Base-by-base conservation (phyloP, 2,329 filamentous ascomycete species). In the Nemania sp. region DNA sequence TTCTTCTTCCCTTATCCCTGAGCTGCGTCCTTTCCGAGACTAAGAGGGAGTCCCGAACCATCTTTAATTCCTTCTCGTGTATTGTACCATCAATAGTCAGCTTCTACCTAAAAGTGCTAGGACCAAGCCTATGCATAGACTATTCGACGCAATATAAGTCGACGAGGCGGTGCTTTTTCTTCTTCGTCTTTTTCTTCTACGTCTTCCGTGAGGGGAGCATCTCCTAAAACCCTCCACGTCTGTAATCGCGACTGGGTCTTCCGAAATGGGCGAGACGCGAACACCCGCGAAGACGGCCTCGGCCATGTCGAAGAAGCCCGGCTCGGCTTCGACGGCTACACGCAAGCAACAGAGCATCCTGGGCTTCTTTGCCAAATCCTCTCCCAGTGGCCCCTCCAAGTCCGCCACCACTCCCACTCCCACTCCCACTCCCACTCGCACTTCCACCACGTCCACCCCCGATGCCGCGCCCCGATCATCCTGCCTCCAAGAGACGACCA, bases 341-440 rank as follows among this genome's bases (percentile, higher is more conserved):
- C 87, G 87, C 71, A 87, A 85, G 69, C 88, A 90, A 67, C 88
- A 91, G 73, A 90, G 88, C 54, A 92, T 95, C 61, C 79, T 92
- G 37, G 89, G 90, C 45, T 95, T 95, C 81, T 94, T 94, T 71
- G 83, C 88, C 67, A 92, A 90, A 73, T 77, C 81, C 2, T 65
- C 62, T 18, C 56, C 62, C 12, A 54, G 0, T 7, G 59, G 62
- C 66, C 77, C 43, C 62, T 53, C 59, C 68, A 47, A 70, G 25
- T 29, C 25, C 25, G 7, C 25, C 25, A 29, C 3, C 5, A 65
- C 65, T 39, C 67, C 74, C 52, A 64, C 67, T 39, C 67, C 74
- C 52, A 64, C 67, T 45, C 20, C 57, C 21, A 25, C 57, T n/a
- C 20, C 52, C 17, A 42, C 50, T n/a, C n/a, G n/a, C 5, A 65